Base-by-base conservation (phyloP, 768 basidiomycete genomes). In the Paxillus rubicundulus region DNA sequence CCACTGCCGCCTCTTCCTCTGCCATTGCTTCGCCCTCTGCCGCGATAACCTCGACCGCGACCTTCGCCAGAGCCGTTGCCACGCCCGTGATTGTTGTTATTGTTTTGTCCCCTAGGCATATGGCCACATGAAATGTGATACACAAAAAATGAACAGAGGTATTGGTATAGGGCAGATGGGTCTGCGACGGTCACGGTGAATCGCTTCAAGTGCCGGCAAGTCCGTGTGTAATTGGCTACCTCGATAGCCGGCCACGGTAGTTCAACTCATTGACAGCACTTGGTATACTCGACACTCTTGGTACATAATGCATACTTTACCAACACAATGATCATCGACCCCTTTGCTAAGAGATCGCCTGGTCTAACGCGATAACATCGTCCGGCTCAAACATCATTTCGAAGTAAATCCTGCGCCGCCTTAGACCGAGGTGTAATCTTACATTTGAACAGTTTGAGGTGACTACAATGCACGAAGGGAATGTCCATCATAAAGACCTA, bases 1-100 rank as follows among this genome's bases (percentile, higher is more conserved):
- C 18, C 14, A n/a, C 47, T 10, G 16, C 1, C 24, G 27, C 17
- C 17, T 32, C 33, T 21, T 52, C 32, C 24, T 5, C 10, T 9
- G 30, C 24, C 3, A 34, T 28, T 39, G 50, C 45, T 32, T 7
- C 45, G 47, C 9, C 51, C 53, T 43, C 56, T 45, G 12, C 47
- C 53, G 18, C 52, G 50, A 32, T 44, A 47, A 34, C 50, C 53
- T 13, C 40, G 45, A 17, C 68, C 60, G 0, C 57, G 20, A 30
- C 33, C 64, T 28, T 65, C 51, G 24, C 68, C 65, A 3, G 61
- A 58, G 44, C 61, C 64, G 30, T 60, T 53, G 4, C 70, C 65
- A 34, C 65, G 58, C n/a, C 68, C 55, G 43, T 61, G 54, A 28
- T 59, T 20, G 49, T 62, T 42, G 16, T 56, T 42, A 1, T 63